phyloP scores from a whole-genome alignment of 331 rosid species.

The Malus hybrid region DNA sequence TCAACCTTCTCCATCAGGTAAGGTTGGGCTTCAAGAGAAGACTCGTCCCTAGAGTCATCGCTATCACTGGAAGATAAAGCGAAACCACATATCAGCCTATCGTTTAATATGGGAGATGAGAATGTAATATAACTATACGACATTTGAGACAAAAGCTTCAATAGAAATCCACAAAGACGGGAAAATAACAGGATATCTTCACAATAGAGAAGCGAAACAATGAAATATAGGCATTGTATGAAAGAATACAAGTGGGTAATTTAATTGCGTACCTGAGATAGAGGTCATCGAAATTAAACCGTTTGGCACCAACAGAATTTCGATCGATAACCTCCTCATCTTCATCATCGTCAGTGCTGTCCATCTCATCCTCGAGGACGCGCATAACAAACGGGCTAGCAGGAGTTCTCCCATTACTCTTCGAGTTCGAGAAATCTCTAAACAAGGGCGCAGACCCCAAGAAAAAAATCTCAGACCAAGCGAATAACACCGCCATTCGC shows the following conservation, averaged over 20 bases:
- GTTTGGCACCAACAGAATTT: slow-evolving; percentile 21
- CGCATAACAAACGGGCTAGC: slow-evolving; percentile 46
- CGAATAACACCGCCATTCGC: not conserved
- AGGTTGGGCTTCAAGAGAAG: slow-evolving; percentile 36
- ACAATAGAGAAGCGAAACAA: not conserved
- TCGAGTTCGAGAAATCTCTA: slow-evolving; percentile 18
- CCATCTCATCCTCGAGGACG: slow-evolving; percentile 49
- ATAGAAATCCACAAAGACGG: not conserved
- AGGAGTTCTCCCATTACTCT: slow-evolving; percentile 22
- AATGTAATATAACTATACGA: not conserved
- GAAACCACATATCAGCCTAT: not conserved
- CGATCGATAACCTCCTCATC: slow-evolving; percentile 22
- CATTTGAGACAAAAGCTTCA: not conserved
- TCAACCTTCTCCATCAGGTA: slow-evolving; percentile 57
- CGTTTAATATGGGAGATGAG: not conserved
- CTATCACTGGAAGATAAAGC: slow-evolving; percentile 36
- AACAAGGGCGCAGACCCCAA: not conserved
- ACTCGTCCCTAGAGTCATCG: slow-evolving; percentile 44
- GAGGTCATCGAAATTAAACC: slow-evolving; percentile 44
- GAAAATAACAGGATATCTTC: not conserved
- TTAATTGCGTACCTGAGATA: slow-evolving; percentile 45
- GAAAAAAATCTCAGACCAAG: slow-evolving; percentile 1
- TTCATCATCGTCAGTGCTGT: slow-evolving; percentile 34
- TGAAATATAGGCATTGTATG: not conserved
- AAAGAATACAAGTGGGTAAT: not conserved